Percentiles rank a stretch among this genome's conserved stretches.
These are phyloP conservation scores for Fomitopsis schrenkii DNA, from an alignment of 1,284 basidiomycete genomes.

Conservation along the genomic window DNA sequence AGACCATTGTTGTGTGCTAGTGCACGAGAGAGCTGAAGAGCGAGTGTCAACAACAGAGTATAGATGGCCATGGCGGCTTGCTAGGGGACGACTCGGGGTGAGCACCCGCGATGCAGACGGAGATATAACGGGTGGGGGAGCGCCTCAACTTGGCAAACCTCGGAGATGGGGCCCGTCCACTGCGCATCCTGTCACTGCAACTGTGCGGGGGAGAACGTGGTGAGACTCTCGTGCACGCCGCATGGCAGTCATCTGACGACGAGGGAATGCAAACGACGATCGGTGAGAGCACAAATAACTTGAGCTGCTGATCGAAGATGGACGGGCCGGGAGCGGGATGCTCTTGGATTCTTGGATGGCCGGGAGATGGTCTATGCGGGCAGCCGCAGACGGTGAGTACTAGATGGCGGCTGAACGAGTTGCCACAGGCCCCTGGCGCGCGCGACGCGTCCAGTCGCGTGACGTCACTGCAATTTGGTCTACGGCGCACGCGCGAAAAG, in stretches of 20 bases:
- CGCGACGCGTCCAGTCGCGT: not conserved
- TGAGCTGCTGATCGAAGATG: slow-evolving; percentile 4
- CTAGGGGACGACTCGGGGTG: not conserved
- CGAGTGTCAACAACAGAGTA: slow-evolving; percentile 8
- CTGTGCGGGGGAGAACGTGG: too few relatives aligned
- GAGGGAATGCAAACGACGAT: not conserved
- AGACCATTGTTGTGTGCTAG: slow-evolving; percentile 30
- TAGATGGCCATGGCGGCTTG: not conserved
- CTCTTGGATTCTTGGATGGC: too few relatives aligned
- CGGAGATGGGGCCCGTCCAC: too few relatives aligned
- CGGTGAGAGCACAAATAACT: not conserved
- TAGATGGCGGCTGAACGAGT: too few relatives aligned
- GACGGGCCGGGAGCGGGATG: not conserved
- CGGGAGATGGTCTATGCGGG: not conserved
- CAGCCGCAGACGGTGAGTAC: too few relatives aligned
- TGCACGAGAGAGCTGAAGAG: slow-evolving; percentile 11
- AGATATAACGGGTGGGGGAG: not conserved
- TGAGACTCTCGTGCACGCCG: not conserved
- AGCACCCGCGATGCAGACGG: not conserved
- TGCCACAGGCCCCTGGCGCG: not conserved
- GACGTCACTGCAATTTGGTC: not conserved
- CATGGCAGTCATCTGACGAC: not conserved
- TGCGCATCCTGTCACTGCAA: too few relatives aligned
- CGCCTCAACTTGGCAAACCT: not conserved
- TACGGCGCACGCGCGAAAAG: not conserved